Base-by-base conservation (phyloP, 441 rosid species). In the Hura crepitans region DNA sequence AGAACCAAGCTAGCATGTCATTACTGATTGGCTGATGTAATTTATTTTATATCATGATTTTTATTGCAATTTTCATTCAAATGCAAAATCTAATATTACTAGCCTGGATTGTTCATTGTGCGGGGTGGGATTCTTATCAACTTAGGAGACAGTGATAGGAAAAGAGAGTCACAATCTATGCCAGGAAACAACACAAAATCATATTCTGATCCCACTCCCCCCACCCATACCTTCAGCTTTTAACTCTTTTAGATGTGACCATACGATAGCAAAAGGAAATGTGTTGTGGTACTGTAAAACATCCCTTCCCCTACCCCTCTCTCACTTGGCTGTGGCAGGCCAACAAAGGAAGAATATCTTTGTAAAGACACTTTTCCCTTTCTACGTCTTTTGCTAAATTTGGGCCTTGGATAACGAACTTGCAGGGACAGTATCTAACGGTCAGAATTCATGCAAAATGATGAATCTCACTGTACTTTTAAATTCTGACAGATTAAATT, bases 311-410 rank as follows among this genome's bases (percentile, higher is more conserved):
- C 67, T 62, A 51, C 65, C 64, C 4, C 39, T 35, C n/a, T n/a
- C n/a, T n/a, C n/a, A 23, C 64, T 78, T 77, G 75, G 71, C 50
- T 74, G 83, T 75, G 84, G 77, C 84, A 74, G 78, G 77, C 80
- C 84, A 89, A 84, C 78, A 85, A 81, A 80, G 81, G 42, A 58
- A 71, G 83, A 85, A 79, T 80, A 77, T 77, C 81, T 80, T 78
- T 75, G 31, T 72, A 75, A 51, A 22, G 79, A 81, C 82, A 67
- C 66, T 69, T 79, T 81, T 65, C 76, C 70, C 67, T 77, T 71
- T 58, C 58, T 68, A 77, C 75, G 47, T 47, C 25, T 68, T 64
- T 68, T 64, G 70, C 69, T 71, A 57, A 50, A 43, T 65, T 70
- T 67, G 73, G n/a, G n/a, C n/a, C n/a, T n/a, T n/a, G n/a, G n/a